A percentile compares a stretch with the other conserved stretches of the same genome.
Evolutionary conservation across 1,284 basidiomycete species (phyloP).

Genomic region (Apiotrichum domesticum): DNA sequence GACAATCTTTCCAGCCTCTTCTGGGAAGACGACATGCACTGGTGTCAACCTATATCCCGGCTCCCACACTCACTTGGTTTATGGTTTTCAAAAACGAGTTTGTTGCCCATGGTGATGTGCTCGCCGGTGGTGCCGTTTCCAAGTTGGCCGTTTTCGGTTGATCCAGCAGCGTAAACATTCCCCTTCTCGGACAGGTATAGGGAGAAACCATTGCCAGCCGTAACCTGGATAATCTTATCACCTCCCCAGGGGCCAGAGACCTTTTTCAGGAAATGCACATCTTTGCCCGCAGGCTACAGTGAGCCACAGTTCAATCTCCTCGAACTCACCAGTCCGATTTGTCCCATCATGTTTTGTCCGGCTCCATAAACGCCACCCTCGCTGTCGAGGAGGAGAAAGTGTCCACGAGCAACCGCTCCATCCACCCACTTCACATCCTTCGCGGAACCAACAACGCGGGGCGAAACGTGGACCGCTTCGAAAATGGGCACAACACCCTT

Average conservation of each 20-base stretch:
- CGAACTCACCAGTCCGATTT: conserved; percentile 48
- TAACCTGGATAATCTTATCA: conserved; percentile 46
- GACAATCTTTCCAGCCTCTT: conserved; percentile 62
- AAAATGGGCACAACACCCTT: conserved; percentile 58
- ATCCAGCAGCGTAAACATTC: conserved; percentile 83
- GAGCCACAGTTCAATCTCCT: neutral
- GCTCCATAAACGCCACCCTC: conserved; percentile 76
- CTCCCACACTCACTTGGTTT: conserved; percentile 53
- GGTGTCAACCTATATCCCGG: conserved; percentile 5
- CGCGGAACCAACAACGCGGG: conserved; percentile 58
- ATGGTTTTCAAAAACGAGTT: conserved; percentile 74
- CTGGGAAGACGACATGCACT: conserved; percentile 67
- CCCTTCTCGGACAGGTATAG: conserved; percentile 72
- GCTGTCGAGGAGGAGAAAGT: conserved; percentile 75
- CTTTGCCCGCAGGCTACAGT: conserved; percentile 15
- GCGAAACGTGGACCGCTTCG: conserved; percentile 59
- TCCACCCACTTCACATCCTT: conserved; percentile 63
- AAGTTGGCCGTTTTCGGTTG: conserved; percentile 85
- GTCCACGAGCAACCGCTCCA: conserved; percentile 74
- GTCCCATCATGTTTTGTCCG: conserved; percentile 76
- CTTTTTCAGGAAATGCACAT: conserved; percentile 24
- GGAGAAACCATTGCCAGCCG: conserved; percentile 77
- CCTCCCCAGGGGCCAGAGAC: conserved; percentile 38
- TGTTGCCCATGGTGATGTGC: conserved; percentile 74
- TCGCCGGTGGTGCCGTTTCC: conserved; percentile 72